Evolutionary conservation across 129 eudicot species (phyloP), one percentile per base, ranked within the genome.

Genomic region (Flaveria brownii): DNA sequence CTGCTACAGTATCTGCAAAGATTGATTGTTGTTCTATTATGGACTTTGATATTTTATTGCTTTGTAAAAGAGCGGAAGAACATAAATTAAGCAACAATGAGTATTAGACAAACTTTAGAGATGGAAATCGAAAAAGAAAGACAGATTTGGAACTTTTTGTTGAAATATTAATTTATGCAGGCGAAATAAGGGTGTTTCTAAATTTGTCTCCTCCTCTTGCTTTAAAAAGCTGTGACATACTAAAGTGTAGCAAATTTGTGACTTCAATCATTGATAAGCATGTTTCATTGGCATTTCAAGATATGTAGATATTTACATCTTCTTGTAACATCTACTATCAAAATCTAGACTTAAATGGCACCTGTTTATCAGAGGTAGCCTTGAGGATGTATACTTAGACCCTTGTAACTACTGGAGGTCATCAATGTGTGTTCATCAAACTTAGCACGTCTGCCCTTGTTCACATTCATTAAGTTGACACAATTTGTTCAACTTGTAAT

Each of bases 201-300:
- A 36, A 36, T 36, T 36, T 36, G 41, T 5, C 41, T 36, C 41
- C 41, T 14, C 66, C 39, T 4, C 36, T 13, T 69, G 56, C 28
- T 20, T 30, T 33, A 51, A 68, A 77, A 68, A 43, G 43, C 69
- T 23, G 50, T 5, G 41, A 36, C 41, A 36, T 36, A 36, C 7
- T 36, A 36, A 36, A 36, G 7, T 36, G 8, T 5, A 10, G 59
- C 70, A 68, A 25, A 41, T 41, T 76, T 77, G 46, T 67, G 20
- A 20, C 68, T 77, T 77, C 13, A 55, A 68, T 11, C 50, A 15
- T 23, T 23, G 26, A 72, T 42, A 71, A n/a, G 12, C 18, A 23
- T 74, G 14, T 64, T 50, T 28, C 16, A 9, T 50, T 51, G n/a
- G 16, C 41, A 56, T 33, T 51, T 76, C 17, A 66, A 66, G 56